Percentiles rank a stretch among this genome's conserved stretches.
Conservation (phyloP, 345 rosid genomes). For the Salix exigua region DNA sequence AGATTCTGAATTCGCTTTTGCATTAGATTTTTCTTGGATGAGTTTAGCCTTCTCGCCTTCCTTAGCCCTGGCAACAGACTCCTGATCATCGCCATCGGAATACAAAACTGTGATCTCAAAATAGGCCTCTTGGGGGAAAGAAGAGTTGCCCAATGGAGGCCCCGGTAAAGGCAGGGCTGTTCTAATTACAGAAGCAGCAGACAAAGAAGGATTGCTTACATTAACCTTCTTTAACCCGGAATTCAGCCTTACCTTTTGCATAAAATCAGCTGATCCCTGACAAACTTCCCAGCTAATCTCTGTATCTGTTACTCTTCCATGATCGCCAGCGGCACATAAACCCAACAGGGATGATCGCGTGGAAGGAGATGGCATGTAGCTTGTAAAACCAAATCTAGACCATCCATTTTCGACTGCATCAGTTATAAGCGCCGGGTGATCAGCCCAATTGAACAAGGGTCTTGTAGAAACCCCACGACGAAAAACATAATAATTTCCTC, state of each 20-base stretch:
- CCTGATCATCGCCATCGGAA: conserved; percentile 20
- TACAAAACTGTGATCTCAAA: conserved; percentile 71
- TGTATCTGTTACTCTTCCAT: conserved; percentile 34
- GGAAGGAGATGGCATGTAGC: conserved; percentile 37
- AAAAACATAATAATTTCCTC: conserved; percentile 45
- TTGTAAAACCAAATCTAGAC: conserved; percentile 73
- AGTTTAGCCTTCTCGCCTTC: conserved; percentile 70
- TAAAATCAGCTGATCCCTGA: conserved; percentile 67
- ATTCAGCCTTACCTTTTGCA: conserved; percentile 73
- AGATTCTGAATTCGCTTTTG: conserved; percentile 47
- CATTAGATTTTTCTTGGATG: conserved; percentile 39
- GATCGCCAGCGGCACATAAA: conserved; percentile 49
- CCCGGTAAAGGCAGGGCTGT: conserved; percentile 83
- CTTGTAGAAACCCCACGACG: conserved; percentile 40
- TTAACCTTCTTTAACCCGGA: conserved; percentile 34
- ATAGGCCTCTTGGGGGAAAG: conserved; percentile 90
- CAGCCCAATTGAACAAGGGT: conserved; percentile 66
- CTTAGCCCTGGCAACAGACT: conserved; percentile 15
- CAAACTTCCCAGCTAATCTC: conserved; percentile 82
- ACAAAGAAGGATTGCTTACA: conserved; percentile 16
- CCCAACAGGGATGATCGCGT: conserved; percentile 45
- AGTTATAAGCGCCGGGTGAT: conserved; percentile 62
- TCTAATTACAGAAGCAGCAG: conserved; percentile 58
- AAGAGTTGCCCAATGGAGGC: conserved; percentile 66
- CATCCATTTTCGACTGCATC: conserved; percentile 87